Evolutionary conservation across 352 stramenopile genomes (phyloP).

Genomic region (Phytophthora foliorum): DNA sequence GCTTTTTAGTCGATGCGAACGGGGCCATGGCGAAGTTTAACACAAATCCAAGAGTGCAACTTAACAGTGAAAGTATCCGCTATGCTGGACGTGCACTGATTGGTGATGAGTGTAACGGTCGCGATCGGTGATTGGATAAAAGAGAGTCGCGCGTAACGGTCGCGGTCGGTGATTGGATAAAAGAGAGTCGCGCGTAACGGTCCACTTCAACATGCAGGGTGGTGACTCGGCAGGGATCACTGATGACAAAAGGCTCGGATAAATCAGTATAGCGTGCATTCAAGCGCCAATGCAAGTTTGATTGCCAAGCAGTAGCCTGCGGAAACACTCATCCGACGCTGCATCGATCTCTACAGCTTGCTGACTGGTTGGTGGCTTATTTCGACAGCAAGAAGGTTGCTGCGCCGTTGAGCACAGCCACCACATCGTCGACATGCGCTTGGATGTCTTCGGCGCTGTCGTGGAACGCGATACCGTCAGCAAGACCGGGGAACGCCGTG

Average conservation of each 20-base stretch:
- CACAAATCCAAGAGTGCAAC: slow-evolving; percentile 1
- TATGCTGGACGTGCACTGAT: not conserved
- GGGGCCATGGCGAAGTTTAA: not conserved
- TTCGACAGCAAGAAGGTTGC: slow-evolving; percentile 44
- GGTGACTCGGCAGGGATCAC: too few relatives aligned
- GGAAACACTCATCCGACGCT: not conserved
- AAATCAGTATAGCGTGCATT: not conserved
- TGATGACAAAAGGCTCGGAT: not conserved
- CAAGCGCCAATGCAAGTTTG: not conserved
- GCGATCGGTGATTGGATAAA: too few relatives aligned
- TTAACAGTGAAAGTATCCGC: not conserved
- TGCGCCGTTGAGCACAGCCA: slow-evolving; percentile 41
- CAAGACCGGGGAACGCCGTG: slow-evolving; percentile 60
- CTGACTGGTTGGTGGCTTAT: not conserved
- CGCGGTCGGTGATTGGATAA: not conserved
- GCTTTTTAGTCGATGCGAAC: slow-evolving; percentile 3
- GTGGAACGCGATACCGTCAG: slow-evolving; percentile 56
- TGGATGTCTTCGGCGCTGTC: slow-evolving; percentile 50
- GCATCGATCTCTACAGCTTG: not conserved
- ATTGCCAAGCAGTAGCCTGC: slow-evolving; percentile 4
- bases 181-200: not conserved
- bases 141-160: too few relatives aligned
- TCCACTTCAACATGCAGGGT: slow-evolving; percentile 11
- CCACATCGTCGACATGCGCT: slow-evolving; percentile 55
- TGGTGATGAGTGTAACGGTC: slow-evolving; percentile 11